A percentile compares a stretch with the other conserved stretches of the same genome.
phyloP scores from a whole-genome alignment of 179 eudicot species.

The Spergularia azorica region DNA sequence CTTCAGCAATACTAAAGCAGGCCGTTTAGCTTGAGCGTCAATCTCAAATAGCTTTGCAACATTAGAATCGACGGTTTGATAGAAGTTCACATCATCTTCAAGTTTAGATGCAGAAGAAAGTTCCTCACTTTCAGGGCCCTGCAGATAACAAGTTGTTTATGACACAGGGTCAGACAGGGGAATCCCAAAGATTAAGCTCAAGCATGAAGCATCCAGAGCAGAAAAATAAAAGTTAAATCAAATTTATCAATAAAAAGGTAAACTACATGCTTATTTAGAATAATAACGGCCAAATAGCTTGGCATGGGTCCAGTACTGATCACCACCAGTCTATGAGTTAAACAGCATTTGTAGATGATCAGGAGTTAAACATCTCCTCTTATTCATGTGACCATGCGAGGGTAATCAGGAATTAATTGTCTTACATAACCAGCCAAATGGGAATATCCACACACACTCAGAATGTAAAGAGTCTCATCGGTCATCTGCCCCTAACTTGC shows the following conservation, averaged over 20 bases:
- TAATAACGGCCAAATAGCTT: not conserved
- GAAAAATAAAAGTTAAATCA: not conserved
- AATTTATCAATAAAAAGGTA: not conserved
- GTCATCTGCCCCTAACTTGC: not conserved
- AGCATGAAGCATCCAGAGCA: not conserved
- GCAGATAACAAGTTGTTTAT: conserved; percentile 10
- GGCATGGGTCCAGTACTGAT: not conserved
- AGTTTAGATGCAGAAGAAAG: conserved; percentile 71
- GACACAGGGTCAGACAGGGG: too few relatives aligned
- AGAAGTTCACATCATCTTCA: conserved; percentile 81
- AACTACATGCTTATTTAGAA: not conserved
- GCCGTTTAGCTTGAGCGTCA: conserved; percentile 64
- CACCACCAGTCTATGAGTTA: not conserved
- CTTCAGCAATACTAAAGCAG: conserved; percentile 76
- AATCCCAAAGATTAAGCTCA: not conserved
- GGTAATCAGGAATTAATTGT: not conserved
- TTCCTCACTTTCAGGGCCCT: conserved; percentile 82
- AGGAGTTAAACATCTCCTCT: not conserved
- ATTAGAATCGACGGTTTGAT: conserved; percentile 73
- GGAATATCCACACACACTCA: not conserved
- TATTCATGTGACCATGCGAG: too few relatives aligned
- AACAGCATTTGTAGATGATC: not conserved
- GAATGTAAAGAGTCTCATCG: not conserved
- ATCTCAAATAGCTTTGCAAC: conserved; percentile 78
- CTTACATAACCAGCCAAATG: not conserved